Evolutionary conservation across 805 yeast species (phyloP).

Genomic region (Phaffomyces thermotolerans): DNA sequence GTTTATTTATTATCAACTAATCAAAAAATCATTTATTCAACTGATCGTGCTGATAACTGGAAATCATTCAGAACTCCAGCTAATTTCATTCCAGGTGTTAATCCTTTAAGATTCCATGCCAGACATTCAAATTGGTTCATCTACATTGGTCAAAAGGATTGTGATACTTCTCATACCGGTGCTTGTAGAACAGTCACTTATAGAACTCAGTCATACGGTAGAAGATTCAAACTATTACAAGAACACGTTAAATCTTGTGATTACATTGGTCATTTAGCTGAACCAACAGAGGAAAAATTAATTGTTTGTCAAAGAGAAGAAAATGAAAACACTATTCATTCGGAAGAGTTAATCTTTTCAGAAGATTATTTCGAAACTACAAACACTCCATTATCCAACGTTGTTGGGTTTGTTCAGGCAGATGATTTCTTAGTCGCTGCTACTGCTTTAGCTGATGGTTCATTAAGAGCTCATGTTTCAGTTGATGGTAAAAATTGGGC

Average conservation of each 20-base stretch:
- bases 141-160: conserved; percentile 57
- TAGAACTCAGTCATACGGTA: conserved; percentile 63
- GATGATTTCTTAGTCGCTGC: conserved; percentile 75
- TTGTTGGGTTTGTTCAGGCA: conserved; percentile 68
- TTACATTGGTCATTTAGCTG: conserved; percentile 52
- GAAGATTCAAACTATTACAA: conserved; percentile 45
- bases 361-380: conserved; percentile 22
- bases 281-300: conserved; percentile 39
- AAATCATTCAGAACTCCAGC: conserved; percentile 37
- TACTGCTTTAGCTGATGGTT: conserved; percentile 38
- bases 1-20: conserved; percentile 23
- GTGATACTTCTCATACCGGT: conserved; percentile 28
- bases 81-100: conserved; percentile 48
- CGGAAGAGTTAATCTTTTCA: conserved; percentile 26
- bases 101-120: conserved; percentile 56
- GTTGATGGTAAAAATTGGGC: conserved; percentile 74
- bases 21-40: conserved; percentile 44
- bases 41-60: conserved; percentile 53
- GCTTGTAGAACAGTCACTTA: conserved; percentile 53
- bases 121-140: conserved; percentile 50
- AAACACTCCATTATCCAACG: conserved; percentile 41
- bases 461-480: conserved; percentile 65
- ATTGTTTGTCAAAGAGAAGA: conserved; percentile 56
- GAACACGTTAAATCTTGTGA: conserved; percentile 55
- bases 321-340: conserved; percentile 25